Evolutionary conservation across 345 rosid species (phyloP).

Genomic region (Clarkia xantiana): DNA sequence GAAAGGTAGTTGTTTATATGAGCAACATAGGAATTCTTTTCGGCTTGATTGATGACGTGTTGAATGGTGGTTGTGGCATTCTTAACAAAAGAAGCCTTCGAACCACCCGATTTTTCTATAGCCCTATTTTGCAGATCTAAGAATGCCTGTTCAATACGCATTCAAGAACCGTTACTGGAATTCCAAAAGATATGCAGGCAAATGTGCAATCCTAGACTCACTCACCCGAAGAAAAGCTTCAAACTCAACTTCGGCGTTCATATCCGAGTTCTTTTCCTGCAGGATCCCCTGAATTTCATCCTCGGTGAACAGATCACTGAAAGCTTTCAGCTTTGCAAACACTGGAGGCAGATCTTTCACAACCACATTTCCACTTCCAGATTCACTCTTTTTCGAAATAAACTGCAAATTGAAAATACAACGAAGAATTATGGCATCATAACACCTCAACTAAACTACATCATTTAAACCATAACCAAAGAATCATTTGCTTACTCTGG

Average conservation of each 20-base stretch:
- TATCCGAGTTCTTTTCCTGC: constrained; percentile 28
- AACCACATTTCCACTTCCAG: constrained; percentile 36
- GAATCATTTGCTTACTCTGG: constrained; percentile 37
- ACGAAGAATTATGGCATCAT: constrained; percentile 7
- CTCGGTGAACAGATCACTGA: constrained; percentile 42
- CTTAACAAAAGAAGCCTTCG: constrained; percentile 64
- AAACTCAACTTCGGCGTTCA: constrained; percentile 59
- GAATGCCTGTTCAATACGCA: constrained; percentile 38
- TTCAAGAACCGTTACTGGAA: not conserved
- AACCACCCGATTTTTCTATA: constrained; percentile 42
- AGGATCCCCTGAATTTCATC: constrained; percentile 53
- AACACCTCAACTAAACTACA: constrained; percentile 2
- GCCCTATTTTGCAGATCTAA: constrained; percentile 59
- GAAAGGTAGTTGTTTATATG: constrained; percentile 69
- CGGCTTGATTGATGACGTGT: constrained; percentile 74
- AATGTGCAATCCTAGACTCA: constrained; percentile 12
- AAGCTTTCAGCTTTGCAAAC: constrained; percentile 56
- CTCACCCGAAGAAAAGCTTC: constrained; percentile 81
- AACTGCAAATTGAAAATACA: constrained; percentile 21
- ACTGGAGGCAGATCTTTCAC: constrained; percentile 59
- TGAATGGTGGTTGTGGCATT: constrained; percentile 78
- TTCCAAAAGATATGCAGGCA: not conserved
- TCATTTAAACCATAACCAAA: not conserved
- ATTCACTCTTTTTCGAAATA: constrained; percentile 43
- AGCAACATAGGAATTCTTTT: constrained; percentile 85